Evolutionary conservation across 164 flowering plant genomes (phyloP).

Genomic region (Cinnamomum micranthum): DNA sequence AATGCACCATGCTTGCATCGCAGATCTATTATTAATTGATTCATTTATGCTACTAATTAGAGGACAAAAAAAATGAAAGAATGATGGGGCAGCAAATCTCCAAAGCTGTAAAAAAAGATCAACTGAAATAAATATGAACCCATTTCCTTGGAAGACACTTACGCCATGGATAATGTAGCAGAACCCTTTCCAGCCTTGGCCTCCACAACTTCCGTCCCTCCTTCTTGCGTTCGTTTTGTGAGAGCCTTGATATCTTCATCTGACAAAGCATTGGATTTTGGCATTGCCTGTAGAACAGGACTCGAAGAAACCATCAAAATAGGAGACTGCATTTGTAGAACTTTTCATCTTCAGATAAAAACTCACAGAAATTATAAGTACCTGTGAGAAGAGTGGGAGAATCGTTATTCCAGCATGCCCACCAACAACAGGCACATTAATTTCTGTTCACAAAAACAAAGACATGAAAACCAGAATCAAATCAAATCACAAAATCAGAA

Average conservation of each 20-base stretch:
- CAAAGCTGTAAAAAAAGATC: not conserved
- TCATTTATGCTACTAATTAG: too few species aligned
- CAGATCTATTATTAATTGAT: not conserved
- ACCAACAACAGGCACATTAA: conserved; percentile 94
- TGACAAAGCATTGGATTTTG: conserved; percentile 59
- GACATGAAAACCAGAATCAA: not conserved
- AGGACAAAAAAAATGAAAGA: not conserved
- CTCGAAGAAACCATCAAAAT: not conserved
- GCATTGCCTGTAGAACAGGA: conserved; percentile 54
- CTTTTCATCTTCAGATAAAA: not conserved
- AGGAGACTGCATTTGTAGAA: not conserved
- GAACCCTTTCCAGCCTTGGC: conserved; percentile 99
- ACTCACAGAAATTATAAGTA: conserved; percentile 13
- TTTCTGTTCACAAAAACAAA: conserved; percentile 43
- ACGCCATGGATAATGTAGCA: conserved; percentile 99
- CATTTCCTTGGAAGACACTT: conserved; percentile 26
- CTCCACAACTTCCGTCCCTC: conserved; percentile 97
- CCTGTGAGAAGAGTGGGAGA: conserved; percentile 94
- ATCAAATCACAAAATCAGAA: not conserved
- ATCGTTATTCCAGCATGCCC: conserved; percentile 98
- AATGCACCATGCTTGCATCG: not conserved
- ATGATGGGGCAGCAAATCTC: not conserved
- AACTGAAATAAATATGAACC: not conserved
- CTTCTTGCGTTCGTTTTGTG: conserved; percentile 93
- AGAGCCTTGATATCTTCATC: conserved; percentile 66